Conservation (phyloP, 495 filamentous ascomycete genomes). For the Lasiosphaeriaceae sp. region DNA sequence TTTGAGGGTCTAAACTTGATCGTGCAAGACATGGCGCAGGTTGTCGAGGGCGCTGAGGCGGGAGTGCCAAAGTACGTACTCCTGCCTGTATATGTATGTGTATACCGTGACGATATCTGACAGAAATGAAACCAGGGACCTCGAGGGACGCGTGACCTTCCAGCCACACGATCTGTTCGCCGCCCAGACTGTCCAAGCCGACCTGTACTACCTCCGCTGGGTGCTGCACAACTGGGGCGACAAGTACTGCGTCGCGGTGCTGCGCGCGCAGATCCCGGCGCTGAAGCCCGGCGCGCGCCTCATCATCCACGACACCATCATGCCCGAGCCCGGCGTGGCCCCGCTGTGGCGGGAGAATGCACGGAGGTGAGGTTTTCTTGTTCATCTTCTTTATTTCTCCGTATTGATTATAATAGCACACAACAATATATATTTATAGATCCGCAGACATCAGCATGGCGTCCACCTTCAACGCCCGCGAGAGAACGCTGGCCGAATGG, state of each 20-base stretch:
- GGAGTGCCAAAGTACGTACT: no score
- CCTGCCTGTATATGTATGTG: no score
- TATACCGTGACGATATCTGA: no score
- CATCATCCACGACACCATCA: conserved; percentile 35
- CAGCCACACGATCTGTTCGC: conserved; percentile 47
- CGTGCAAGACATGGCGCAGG: conserved; percentile 28
- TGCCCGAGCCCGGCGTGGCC: conserved; percentile 29
- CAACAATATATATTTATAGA: no score
- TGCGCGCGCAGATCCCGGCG: conserved; percentile 35
- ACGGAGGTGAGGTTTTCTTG: background rate
- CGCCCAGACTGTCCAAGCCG: conserved; percentile 40
- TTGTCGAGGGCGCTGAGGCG: conserved; percentile 21
- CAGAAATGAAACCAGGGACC: no score
- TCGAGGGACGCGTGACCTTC: conserved; percentile 27
- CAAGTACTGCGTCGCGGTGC: conserved; percentile 35
- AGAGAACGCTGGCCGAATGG: background rate
- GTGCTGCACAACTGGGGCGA: conserved; percentile 15
- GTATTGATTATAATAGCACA: background rate
- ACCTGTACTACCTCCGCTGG: conserved; percentile 50
- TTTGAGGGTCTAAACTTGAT: conserved; percentile 10
- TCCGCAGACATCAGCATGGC: background rate
- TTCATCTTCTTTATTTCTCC: background rate
- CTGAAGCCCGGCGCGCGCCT: conserved; percentile 34
- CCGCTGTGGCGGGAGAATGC: conserved; percentile 39
- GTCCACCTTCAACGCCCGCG: background rate